Conservation (phyloP, 805 yeast genomes). For the Maudiozyma saulgeensis region DNA sequence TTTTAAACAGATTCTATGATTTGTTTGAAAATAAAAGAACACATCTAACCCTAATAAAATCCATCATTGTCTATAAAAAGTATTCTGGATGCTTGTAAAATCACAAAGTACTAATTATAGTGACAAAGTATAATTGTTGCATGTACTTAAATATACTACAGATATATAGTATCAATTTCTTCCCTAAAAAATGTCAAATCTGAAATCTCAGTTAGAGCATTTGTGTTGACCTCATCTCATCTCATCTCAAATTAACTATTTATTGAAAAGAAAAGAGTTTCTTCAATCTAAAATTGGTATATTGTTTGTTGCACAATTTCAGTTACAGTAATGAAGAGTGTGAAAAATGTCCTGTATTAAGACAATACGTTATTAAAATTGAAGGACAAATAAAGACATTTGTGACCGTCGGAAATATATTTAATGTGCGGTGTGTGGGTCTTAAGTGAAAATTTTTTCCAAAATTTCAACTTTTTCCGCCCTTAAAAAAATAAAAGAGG, state of each 20-base stretch:
- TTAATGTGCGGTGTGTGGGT: not conserved
- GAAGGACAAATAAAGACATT: not conserved
- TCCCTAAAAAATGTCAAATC: too few species aligned
- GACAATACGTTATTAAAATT: not conserved
- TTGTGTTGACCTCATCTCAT: not conserved
- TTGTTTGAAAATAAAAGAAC: too few species aligned
- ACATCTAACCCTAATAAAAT: too few species aligned
- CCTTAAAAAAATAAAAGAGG: not conserved
- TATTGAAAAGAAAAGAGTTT: not conserved
- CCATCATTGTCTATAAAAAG: too few species aligned
- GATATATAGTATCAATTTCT: too few species aligned
- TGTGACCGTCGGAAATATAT: conserved; percentile 1
- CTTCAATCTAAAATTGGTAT: not conserved
- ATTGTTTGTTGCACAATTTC: not conserved
- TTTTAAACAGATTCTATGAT: too few species aligned
- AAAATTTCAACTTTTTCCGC: not conserved
- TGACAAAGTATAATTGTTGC: too few species aligned
- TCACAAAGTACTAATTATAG: too few species aligned
- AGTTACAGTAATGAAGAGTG: not conserved
- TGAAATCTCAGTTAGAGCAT: too few species aligned
- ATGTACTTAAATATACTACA: too few species aligned
- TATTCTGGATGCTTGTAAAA: too few species aligned
- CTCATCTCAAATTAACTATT: not conserved
- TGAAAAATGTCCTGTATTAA: not conserved
- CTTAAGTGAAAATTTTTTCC: not conserved